phyloP scores from a whole-genome alignment of 106 monocot species.

The Apostasia ramifera region DNA sequence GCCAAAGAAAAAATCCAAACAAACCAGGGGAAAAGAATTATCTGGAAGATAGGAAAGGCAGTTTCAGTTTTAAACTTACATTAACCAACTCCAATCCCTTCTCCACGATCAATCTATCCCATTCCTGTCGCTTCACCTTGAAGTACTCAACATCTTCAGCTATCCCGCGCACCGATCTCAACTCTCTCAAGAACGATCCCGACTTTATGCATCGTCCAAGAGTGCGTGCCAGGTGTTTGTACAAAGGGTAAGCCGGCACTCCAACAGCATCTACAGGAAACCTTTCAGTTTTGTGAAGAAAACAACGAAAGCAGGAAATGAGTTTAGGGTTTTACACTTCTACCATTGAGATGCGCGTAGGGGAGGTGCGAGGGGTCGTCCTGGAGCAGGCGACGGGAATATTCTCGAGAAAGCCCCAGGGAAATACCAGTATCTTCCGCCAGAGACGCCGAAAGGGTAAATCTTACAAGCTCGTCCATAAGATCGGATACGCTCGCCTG shows the following conservation, averaged over 20 bases:
- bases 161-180: conserved; percentile 7
- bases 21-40: background rate
- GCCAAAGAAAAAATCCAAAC: background rate
- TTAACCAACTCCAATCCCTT: conserved; percentile 37
- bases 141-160: conserved; percentile 13
- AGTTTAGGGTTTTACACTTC: background rate
- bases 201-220: conserved; percentile 29
- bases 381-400: conserved; percentile 59
- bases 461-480: conserved; percentile 52
- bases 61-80: conserved; percentile 20
- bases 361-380: conserved; percentile 15
- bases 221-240: conserved; percentile 48
- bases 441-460: conserved; percentile 40
- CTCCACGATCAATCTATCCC: conserved; percentile 35
- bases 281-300: background rate
- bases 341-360: conserved; percentile 7
- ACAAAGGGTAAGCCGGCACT: conserved; percentile 55
- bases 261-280: conserved; percentile 22
- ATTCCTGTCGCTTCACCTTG: conserved; percentile 28
- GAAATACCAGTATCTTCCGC: conserved; percentile 6
- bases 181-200: conserved; percentile 14
- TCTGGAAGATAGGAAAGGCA: background rate
- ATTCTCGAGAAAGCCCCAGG: conserved; percentile 35
- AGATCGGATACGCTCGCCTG: conserved; percentile 30
- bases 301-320: background rate